Conservation (phyloP, 352 stramenopile species). For the Achlya hypogyna region DNA sequence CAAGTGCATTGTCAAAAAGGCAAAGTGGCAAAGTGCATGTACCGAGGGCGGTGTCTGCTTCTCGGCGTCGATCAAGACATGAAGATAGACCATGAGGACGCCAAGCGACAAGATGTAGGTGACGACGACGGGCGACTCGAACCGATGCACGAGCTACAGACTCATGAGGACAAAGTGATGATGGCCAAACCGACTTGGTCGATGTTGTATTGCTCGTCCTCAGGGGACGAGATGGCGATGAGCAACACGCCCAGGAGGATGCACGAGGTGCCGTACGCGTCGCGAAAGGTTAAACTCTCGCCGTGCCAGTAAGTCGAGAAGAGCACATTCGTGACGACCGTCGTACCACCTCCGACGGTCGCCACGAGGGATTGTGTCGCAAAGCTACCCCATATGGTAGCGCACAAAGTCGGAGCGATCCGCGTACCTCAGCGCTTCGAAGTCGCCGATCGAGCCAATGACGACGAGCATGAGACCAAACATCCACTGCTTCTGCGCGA, state of each 20-base stretch:
- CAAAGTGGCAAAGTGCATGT: background rate
- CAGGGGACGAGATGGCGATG: background rate
- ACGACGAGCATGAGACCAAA: constrained; percentile 67
- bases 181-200: background rate
- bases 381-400: constrained; percentile 35
- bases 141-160: background rate
- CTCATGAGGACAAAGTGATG: background rate
- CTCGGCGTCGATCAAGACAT: background rate
- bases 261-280: constrained; percentile 10
- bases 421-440: constrained; percentile 49
- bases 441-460: constrained; percentile 80
- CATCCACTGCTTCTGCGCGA: constrained; percentile 78
- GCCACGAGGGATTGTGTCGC: constrained; percentile 84
- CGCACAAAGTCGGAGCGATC: background rate
- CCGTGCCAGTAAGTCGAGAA: constrained; percentile 14
- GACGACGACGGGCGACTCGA: background rate
- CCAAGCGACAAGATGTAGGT: background rate
- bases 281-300: constrained; percentile 1
- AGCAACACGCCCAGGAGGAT: constrained; percentile 3
- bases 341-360: constrained; percentile 70
- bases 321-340: constrained; percentile 80
- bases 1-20: too few species aligned
- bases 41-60: background rate
- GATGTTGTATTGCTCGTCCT: constrained; percentile 13
- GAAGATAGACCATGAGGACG: background rate